phyloP scores from a whole-genome alignment of 768 basidiomycete genomes.

The Trametopsis cervina region DNA sequence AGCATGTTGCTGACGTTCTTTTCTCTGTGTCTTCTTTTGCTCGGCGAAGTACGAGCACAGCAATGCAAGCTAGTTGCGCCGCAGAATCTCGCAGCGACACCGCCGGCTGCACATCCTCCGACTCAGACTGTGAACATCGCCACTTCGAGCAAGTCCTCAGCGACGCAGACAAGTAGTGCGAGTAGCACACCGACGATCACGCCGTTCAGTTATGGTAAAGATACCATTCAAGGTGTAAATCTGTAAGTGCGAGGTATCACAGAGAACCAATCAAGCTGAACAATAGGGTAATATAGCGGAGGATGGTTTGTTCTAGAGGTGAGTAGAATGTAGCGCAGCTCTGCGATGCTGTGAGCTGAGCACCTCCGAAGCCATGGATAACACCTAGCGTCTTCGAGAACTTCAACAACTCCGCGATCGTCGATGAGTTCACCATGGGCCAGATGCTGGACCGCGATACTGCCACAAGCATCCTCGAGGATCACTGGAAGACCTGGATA shows the following conservation, averaged over 20 bases:
- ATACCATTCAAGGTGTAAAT: constrained; percentile 52
- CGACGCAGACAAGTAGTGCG: constrained; percentile 3
- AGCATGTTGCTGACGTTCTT: constrained; percentile 10
- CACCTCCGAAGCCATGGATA: constrained; percentile 59
- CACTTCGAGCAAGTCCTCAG: constrained; percentile 1
- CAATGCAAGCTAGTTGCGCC: constrained; percentile 19
- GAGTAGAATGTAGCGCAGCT: constrained; percentile 7
- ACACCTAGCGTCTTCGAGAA: constrained; percentile 67
- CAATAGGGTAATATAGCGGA: constrained; percentile 29
- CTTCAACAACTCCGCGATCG: constrained; percentile 46
- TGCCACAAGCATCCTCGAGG: constrained; percentile 36
- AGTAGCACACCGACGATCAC: constrained; percentile 18
- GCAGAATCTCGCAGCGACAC: not conserved
- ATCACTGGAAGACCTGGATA: constrained; percentile 62
- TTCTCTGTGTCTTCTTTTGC: constrained; percentile 7
- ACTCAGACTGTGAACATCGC: not conserved
- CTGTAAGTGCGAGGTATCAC: constrained; percentile 36
- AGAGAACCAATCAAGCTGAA: not conserved
- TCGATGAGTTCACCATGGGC: constrained; percentile 61
- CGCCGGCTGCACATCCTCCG: constrained; percentile 11
- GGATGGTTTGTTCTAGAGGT: constrained; percentile 63
- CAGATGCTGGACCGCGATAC: constrained; percentile 38
- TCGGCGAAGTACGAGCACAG: constrained; percentile 12
- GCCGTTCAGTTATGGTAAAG: constrained; percentile 37
- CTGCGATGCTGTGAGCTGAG: not conserved